A percentile compares a stretch with the other conserved stretches of the same genome.
phyloP scores from a whole-genome alignment of 495 filamentous ascomycete genomes.

The Coniosporium apollinis region DNA sequence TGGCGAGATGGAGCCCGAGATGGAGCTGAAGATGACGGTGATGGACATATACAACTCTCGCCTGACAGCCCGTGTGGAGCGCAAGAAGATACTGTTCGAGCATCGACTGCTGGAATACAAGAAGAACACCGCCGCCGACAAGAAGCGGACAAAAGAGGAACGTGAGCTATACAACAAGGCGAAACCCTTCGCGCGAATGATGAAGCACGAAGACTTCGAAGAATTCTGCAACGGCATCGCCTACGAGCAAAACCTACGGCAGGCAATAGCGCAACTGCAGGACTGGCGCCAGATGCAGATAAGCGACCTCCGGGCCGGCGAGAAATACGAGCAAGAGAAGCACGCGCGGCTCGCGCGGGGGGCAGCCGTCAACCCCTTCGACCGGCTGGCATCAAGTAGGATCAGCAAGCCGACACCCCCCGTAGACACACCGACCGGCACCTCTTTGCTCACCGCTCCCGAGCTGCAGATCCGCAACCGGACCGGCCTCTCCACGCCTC shows the following conservation, averaged over 20 bases:
- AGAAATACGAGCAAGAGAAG: slow-evolving; percentile 93
- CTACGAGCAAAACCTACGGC: slow-evolving; percentile 77
- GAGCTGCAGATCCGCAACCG: slow-evolving; percentile 36
- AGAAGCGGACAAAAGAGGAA: slow-evolving; percentile 93
- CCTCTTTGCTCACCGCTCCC: slow-evolving; percentile 54
- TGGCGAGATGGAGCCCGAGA: slow-evolving; percentile 77
- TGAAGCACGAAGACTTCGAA: slow-evolving; percentile 85
- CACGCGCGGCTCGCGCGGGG: slow-evolving; percentile 47
- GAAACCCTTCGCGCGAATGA: slow-evolving; percentile 92
- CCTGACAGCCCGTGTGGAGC: slow-evolving; percentile 76
- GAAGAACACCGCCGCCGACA: slow-evolving; percentile 72
- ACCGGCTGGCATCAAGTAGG: slow-evolving; percentile 39
- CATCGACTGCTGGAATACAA: slow-evolving; percentile 84
- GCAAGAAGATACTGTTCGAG: slow-evolving; percentile 93
- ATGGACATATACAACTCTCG: slow-evolving; percentile 98
- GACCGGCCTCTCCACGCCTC: slow-evolving; percentile 33
- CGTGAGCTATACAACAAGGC: slow-evolving; percentile 75
- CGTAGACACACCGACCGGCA: slow-evolving; percentile 53
- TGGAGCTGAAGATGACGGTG: slow-evolving; percentile 91
- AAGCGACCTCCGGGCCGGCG: slow-evolving; percentile 64
- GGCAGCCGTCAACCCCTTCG: slow-evolving; percentile 53
- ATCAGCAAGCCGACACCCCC: slow-evolving; percentile 43
- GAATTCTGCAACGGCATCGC: slow-evolving; percentile 66
- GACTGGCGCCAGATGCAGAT: slow-evolving; percentile 84
- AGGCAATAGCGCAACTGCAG: slow-evolving; percentile 80